These are phyloP conservation scores for Trametes pubescens DNA, from an alignment of 1,284 basidiomycete genomes.

Conservation along the genomic window DNA sequence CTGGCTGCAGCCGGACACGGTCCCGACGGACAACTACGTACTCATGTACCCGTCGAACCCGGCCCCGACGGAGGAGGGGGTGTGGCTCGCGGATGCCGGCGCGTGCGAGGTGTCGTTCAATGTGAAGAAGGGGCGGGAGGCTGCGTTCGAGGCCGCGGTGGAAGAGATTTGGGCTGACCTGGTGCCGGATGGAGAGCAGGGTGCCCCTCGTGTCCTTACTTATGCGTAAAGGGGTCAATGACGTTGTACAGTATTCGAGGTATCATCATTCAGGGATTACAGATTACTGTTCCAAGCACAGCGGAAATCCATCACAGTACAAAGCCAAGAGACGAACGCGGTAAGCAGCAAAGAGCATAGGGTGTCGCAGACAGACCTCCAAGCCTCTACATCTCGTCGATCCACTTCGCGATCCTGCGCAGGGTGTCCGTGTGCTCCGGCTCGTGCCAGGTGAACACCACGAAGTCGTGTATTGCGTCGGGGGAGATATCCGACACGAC, in stretches of 20 bases:
- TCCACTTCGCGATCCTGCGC: constrained; percentile 21
- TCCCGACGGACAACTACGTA: constrained; percentile 19
- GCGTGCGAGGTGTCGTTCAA: constrained; percentile 15
- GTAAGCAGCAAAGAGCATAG: too few relatives aligned
- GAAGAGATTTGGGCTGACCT: neutral
- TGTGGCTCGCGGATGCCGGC: constrained; percentile 6
- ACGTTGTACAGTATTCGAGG: neutral
- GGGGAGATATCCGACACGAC: constrained; percentile 16
- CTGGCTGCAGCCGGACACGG: constrained; percentile 14
- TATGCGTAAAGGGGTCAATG: neutral
- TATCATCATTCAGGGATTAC: too few relatives aligned
- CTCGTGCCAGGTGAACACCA: constrained; percentile 31
- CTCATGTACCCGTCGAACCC: constrained; percentile 14
- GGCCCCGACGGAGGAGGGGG: neutral
- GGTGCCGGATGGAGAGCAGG: neutral
- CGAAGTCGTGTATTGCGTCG: constrained; percentile 30
- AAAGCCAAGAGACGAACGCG: too few relatives aligned
- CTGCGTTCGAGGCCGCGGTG: neutral
- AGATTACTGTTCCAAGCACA: too few relatives aligned
- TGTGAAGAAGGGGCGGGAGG: constrained; percentile 9
- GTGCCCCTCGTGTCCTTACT: neutral
- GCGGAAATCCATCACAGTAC: too few relatives aligned
- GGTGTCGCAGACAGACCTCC: too few relatives aligned
- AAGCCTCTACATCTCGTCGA: constrained; percentile 4
- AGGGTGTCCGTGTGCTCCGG: constrained; percentile 30